Evolutionary conservation across 1,139 yeast genomes (phyloP), one percentile per base, ranked within the genome.

Genomic region (Nakaseomyces glabratus): DNA sequence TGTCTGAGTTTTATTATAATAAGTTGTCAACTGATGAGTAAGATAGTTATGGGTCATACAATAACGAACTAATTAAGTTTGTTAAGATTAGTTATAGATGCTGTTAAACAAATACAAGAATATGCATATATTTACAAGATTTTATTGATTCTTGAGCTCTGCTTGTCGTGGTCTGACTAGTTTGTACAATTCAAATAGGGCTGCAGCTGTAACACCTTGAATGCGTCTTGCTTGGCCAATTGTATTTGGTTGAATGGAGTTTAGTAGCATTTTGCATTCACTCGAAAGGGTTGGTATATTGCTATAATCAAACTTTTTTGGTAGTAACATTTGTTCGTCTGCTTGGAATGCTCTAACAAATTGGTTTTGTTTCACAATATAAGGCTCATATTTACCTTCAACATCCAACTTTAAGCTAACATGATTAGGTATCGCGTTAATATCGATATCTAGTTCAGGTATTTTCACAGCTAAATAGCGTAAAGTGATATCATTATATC

Each of bases 211-310:
- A 1, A 90, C 78, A 0, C 98, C 97, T 51, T 90, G 94, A 12
- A 88, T 81, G 46, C 97, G 68, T 51, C 95, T 69, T 0, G 97
- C 97, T 55, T 90, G 97, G 0, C 97, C 97, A 33, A 90, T 73
- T 0, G 96, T 90, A 37, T 73, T 73, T 0, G 98, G 98, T 43
- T 84, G 81, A 10, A 85, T 73, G 4, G 71, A 68, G 49, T 85
- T 82, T 38, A 90, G 65, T 15, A 82, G 61, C 22, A 66, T 66
- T 36, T 84, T 73, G 15, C 78, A 93, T 52, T 90, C 98, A 25
- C 72, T 68, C 0, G 95, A 82, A 13, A 90, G 48, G 1, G 71
- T 66, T 3, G 63, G 51, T 31, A 77, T 48, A 1, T 52, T 56
- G 7, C 68, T 54, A 54, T 88, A 90, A 44, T 76, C 78, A 50